A percentile compares a stretch with the other conserved stretches of the same genome.
Evolutionary conservation across 805 yeast genomes (phyloP).

Genomic region (Candida yuanshanica): DNA sequence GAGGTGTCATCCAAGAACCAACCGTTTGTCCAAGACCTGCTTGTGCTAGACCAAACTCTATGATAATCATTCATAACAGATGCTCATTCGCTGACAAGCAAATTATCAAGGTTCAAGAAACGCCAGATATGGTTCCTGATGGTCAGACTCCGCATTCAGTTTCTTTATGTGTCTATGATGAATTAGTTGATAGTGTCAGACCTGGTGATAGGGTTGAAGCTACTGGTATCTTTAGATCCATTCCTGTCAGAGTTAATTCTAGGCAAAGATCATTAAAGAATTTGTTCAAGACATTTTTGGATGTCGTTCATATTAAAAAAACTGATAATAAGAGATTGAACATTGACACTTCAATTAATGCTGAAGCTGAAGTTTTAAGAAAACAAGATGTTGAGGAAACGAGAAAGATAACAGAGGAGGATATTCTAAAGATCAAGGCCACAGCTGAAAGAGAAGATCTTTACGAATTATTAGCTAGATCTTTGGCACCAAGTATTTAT

Average conservation of each 20-base stretch:
- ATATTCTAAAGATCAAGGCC: constrained; percentile 56
- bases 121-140: constrained; percentile 94
- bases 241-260: constrained; percentile 85
- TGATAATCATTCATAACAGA: constrained; percentile 88
- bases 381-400: constrained; percentile 73
- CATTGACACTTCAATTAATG: constrained; percentile 64
- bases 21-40: constrained; percentile 84
- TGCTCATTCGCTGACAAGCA: constrained; percentile 94
- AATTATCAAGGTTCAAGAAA: constrained; percentile 88
- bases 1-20: constrained; percentile 94
- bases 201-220: constrained; percentile 97
- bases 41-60: constrained; percentile 78
- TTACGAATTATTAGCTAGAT: constrained; percentile 80
- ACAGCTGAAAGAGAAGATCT: constrained; percentile 67
- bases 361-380: constrained; percentile 41
- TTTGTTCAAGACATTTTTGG: constrained; percentile 87
- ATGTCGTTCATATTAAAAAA: constrained; percentile 88
- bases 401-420: constrained; percentile 63
- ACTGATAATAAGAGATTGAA: constrained; percentile 78
- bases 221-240: constrained; percentile 89
- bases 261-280: constrained; percentile 78
- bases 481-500: constrained; percentile 94
- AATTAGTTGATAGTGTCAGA: constrained; percentile 86
- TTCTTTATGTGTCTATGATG: constrained; percentile 91
- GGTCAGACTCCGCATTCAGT: constrained; percentile 98